Evolutionary conservation across 176 grass and related monocot species (phyloP).

Genomic region (Hyparrhenia diplandra): DNA sequence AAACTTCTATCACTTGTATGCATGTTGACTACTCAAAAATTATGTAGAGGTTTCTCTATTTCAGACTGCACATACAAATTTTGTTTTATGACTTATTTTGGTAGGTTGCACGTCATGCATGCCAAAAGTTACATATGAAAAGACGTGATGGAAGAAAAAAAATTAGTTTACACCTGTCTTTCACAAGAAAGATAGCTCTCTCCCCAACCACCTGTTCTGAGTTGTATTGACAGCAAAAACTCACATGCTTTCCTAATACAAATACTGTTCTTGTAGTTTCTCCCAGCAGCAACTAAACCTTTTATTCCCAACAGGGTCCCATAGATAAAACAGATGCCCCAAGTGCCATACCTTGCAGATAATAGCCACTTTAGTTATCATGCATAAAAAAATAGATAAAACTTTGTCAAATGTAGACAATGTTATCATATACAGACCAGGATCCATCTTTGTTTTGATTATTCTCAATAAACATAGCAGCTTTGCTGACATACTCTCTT

Average conservation of each 20-base stretch:
- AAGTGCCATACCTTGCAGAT: slow-evolving; percentile 17
- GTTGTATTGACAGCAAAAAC: slow-evolving; percentile 16
- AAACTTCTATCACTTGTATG: too few relatives aligned
- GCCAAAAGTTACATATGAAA: too few relatives aligned
- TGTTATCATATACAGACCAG: neutral
- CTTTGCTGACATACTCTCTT: neutral
- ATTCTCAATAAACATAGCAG: slow-evolving; percentile 3
- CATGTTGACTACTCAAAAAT: too few relatives aligned
- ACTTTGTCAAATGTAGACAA: neutral
- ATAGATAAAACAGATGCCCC: slow-evolving; percentile 26
- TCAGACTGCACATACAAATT: too few relatives aligned
- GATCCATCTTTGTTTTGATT: slow-evolving; percentile 2
- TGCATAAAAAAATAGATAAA: too few relatives aligned
- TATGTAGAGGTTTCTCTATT: too few relatives aligned
- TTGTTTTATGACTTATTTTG: too few relatives aligned
- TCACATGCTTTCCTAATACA: slow-evolving; percentile 13
- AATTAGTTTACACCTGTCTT: neutral
- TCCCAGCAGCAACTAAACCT: slow-evolving; percentile 1
- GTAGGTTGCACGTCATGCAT: too few relatives aligned
- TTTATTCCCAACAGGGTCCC: neutral
- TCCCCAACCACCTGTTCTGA: slow-evolving; percentile 2
- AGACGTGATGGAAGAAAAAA: too few relatives aligned
- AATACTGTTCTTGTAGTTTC: neutral
- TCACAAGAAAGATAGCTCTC: neutral
- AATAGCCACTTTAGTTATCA: neutral